phyloP scores from a whole-genome alignment of 345 rosid species.

The Garcia nutans region DNA sequence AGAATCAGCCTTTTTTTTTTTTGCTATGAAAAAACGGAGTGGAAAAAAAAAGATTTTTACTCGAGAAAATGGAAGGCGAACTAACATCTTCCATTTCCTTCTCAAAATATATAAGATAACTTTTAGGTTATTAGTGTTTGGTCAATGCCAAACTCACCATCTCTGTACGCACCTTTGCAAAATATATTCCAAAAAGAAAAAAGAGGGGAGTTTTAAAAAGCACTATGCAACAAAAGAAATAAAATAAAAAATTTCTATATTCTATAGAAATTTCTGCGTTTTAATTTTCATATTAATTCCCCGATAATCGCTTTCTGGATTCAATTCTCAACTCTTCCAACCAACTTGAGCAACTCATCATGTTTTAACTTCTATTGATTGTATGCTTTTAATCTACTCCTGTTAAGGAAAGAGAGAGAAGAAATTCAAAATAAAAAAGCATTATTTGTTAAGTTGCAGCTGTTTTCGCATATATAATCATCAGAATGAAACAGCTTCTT shows the following conservation, averaged over 20 bases:
- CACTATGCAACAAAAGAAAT: too few species aligned
- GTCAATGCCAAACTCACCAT: too few species aligned
- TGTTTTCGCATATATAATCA: neutral
- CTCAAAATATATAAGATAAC: too few species aligned
- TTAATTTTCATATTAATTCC: neutral
- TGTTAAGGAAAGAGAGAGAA: neutral
- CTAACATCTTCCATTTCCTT: too few species aligned
- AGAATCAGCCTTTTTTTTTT: too few species aligned
- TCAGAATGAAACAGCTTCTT: neutral
- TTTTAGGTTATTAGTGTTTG: too few species aligned
- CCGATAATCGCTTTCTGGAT: neutral
- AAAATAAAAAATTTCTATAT: conserved; percentile 4
- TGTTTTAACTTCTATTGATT: neutral
- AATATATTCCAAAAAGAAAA: too few species aligned
- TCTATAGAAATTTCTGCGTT: neutral
- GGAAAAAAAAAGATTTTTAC: too few species aligned
- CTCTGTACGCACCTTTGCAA: too few species aligned
- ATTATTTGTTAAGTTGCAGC: conserved; percentile 1
- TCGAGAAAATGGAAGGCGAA: too few species aligned
- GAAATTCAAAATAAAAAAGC: neutral
- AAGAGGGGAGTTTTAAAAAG: too few species aligned
- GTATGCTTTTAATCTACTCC: conserved; percentile 17
- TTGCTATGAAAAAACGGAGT: too few species aligned
- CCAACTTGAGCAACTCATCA: neutral
- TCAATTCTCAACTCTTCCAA: neutral